Evolutionary conservation across 306 rosid species (phyloP).

Genomic region (Begonia masoniana): DNA sequence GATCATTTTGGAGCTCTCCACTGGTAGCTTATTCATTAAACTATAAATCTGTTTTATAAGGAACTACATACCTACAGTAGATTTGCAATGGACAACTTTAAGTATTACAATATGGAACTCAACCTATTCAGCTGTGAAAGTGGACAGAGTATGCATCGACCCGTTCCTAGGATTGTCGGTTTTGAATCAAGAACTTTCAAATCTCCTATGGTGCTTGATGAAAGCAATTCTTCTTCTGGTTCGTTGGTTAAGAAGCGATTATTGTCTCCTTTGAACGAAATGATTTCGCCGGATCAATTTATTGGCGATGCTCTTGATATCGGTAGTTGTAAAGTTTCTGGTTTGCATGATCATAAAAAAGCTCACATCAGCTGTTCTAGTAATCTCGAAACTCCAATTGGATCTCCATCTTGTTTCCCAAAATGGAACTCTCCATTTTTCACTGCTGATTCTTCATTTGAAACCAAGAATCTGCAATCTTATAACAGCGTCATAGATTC

Average conservation of each 20-base stretch:
- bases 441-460: slow-evolving; percentile 18
- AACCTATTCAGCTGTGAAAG: slow-evolving; percentile 24
- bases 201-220: slow-evolving; percentile 16
- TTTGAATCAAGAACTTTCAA: slow-evolving; percentile 39
- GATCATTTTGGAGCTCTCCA: no score
- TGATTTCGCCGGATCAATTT: slow-evolving; percentile 30
- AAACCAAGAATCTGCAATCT: slow-evolving; percentile 19
- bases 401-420: slow-evolving; percentile 37
- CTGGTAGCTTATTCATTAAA: no score
- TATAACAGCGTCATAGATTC: slow-evolving; percentile 14
- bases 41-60: no score
- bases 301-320: slow-evolving; percentile 27
- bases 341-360: slow-evolving; percentile 31
- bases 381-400: slow-evolving; percentile 14
- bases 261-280: slow-evolving; percentile 46
- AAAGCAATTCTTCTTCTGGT: slow-evolving; percentile 14
- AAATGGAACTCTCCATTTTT: slow-evolving; percentile 17
- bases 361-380: slow-evolving; percentile 27
- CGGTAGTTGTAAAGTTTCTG: slow-evolving; percentile 15
- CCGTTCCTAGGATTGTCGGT: slow-evolving; percentile 47
- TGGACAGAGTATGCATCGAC: slow-evolving; percentile 23
- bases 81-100: slow-evolving; percentile 25
- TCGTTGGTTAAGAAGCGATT: slow-evolving; percentile 29
- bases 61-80: slow-evolving; percentile 10
- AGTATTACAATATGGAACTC: slow-evolving; percentile 26